phyloP scores from a whole-genome alignment of 2,329 filamentous ascomycete species.

The Hypomyces rosellus region DNA sequence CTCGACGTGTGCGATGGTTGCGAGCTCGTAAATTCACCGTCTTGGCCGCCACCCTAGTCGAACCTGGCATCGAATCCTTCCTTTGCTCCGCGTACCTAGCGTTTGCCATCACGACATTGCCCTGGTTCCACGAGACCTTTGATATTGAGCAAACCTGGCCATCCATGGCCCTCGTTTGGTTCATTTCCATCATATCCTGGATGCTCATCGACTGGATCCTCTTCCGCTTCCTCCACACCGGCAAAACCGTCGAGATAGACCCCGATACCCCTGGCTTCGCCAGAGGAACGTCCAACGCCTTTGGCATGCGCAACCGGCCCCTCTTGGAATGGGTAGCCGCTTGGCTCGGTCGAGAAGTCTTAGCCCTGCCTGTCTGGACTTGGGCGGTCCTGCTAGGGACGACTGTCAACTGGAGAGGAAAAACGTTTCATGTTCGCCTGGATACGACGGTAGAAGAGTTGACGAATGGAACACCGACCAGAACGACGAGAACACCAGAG shows the following conservation, averaged over 20 bases:
- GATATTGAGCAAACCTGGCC: conserved; percentile 60
- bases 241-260: conserved; percentile 63
- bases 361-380: conserved; percentile 84
- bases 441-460: conserved; percentile 69
- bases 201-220: conserved; percentile 67
- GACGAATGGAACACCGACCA: conserved; percentile 3
- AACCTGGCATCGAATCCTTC: conserved; percentile 86
- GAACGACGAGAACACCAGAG: conserved; percentile 15
- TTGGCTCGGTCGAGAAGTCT: conserved; percentile 76
- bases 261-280: conserved; percentile 70
- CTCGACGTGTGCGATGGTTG: conserved; percentile 80
- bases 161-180: conserved; percentile 60
- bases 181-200: conserved; percentile 61
- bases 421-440: conserved; percentile 70
- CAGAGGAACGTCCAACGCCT: conserved; percentile 32
- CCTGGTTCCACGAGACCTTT: conserved; percentile 50
- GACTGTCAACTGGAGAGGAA: conserved; percentile 81
- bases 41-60: conserved; percentile 77
- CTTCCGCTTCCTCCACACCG: conserved; percentile 69
- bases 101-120: conserved; percentile 69
- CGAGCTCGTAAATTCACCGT: conserved; percentile 94
- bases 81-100: conserved; percentile 76
- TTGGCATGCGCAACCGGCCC: conserved; percentile 42
- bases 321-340: conserved; percentile 69
- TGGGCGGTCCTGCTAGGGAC: conserved; percentile 86